Base-by-base conservation (phyloP, 2,329 filamentous ascomycete genomes). In the Colletotrichum trifolii region DNA sequence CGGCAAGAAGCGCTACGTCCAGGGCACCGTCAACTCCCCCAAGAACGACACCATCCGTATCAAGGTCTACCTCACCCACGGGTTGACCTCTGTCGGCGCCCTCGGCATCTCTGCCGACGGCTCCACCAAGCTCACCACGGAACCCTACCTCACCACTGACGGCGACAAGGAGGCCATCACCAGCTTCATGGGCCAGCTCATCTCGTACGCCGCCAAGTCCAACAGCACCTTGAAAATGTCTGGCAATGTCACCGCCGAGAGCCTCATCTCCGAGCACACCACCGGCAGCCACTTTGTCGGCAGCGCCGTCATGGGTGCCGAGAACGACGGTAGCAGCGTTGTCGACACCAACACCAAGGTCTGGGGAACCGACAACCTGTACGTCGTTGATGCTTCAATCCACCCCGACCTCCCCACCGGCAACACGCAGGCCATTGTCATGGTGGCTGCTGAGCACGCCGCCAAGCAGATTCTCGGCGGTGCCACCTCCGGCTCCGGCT, bases 351-450 rank as follows among this genome's bases (percentile, higher is more conserved):
- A 87, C 72, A 84, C 85, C 52, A 84, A 83, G 72, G 83, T 88
- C 3, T 88, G 85, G 68, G 86, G 86, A 48, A 88, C 84, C 0
- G 83, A 87, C 62, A 88, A 88, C 74, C 75, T 88, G 47, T 88
- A 87, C 70, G 83, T 89, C 11, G 84, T 89, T 3, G 87, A 89
- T 66, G 87, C 85, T 0, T 83, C 83, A 17, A 86, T 90, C 66
- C 88, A 89, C 75, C 87, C 88, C 0, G 87, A 73, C 53, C 46
- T 68, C 46, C 60, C 67, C 4, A 68, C 67, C 2, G 67, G 67
- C n/a, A 68, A 68, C 67, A 67, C 67, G 12, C 65, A 67, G 46
- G 67, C 67, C 49, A 68, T 68, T 39, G 65, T 68, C 45, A 67
- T 68, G 65, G 67, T 68, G 33, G 67, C 67, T 8, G 65, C 64